Evolutionary conservation across 2,329 filamentous ascomycete genomes (phyloP), one percentile per base, ranked within the genome.

Genomic region (Sporothrix humicola): DNA sequence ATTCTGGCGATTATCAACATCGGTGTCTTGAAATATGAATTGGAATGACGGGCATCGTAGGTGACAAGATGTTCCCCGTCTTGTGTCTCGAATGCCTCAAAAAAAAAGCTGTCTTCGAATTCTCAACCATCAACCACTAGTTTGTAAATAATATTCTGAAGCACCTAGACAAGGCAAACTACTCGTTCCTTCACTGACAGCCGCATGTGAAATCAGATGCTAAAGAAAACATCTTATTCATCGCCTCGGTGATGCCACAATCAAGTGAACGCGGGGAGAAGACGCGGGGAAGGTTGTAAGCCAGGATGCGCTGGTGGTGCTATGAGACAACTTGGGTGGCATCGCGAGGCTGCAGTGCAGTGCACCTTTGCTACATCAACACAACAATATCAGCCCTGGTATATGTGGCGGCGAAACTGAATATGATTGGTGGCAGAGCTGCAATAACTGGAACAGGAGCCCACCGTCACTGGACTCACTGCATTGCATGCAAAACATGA

Each of bases 191-290:
- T 26, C 23, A 26, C 23, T 26, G 23, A 26, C 23, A 26, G 23
- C 23, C 23, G 12, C 59, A 65, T 65, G 59, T 65, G 59, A 65
- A 65, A 65, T 46, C 59, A 65, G 4, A 65, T 65, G 37, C 7
- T 31, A 65, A 23, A 8, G n/a, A 63, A 5, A 2, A 9, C 31
- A 63, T 20, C n/a, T 20, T 48, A 13, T 48, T 48, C 31, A 3
- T 2, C 52, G 20, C 52, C 52, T 26, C 10, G 56, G 56, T 59
- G 56, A 59, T 17, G 26, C 56, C 23, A 37, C 7, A 5, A 31
- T 1, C 2, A 59, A 31, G 15, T 1, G 23, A 59, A 15, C 10
- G 56, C 58, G 26, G 26, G 31, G 26, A 26, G 54, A 20, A n/a
- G 17, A 23, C 3, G 59, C 37, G 59, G 59, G 59, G 59, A 65